Conservation (phyloP, 169 alveolate species). For the Babesia bigemina region DNA sequence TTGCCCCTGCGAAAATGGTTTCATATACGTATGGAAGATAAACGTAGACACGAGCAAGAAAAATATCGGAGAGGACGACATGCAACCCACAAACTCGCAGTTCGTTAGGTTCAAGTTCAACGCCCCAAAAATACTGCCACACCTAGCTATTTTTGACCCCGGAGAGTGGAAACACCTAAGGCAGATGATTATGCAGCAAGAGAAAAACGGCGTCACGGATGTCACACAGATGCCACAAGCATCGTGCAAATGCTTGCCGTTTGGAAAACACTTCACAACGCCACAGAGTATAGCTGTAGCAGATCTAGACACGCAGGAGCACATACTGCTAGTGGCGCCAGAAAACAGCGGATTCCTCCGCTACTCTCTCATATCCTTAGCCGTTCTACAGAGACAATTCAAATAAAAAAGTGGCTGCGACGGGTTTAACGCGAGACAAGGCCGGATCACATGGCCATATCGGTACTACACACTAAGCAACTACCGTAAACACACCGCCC, state of each 20-base stretch:
- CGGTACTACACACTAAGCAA: too few relatives aligned
- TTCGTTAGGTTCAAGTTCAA: conserved; percentile 9
- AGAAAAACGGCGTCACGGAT: not conserved
- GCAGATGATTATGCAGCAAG: conserved; percentile 2
- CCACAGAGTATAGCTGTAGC: conserved; percentile 7
- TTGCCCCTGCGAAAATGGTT: conserved; percentile 36
- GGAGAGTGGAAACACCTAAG: conserved; percentile 47
- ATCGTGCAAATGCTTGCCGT: not conserved
- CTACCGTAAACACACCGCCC: too few relatives aligned
- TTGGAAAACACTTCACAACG: not conserved
- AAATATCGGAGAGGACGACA: not conserved
- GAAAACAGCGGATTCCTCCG: not conserved
- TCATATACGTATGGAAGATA: conserved; percentile 48
- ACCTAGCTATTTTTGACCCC: conserved; percentile 31
- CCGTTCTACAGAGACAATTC: conserved; percentile 1
- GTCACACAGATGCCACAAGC: not conserved
- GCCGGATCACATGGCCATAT: too few relatives aligned
- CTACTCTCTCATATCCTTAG: conserved; percentile 9
- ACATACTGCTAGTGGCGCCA: conserved; percentile 13
- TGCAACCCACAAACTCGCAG: not conserved
- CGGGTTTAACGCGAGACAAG: not conserved
- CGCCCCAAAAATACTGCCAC: not conserved
- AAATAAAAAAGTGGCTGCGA: not conserved
- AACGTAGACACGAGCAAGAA: not conserved
- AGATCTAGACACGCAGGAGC: conserved; percentile 4